Evolutionary conservation across 2,329 filamentous ascomycete genomes (phyloP).

Genomic region (Penicillium sp.): DNA sequence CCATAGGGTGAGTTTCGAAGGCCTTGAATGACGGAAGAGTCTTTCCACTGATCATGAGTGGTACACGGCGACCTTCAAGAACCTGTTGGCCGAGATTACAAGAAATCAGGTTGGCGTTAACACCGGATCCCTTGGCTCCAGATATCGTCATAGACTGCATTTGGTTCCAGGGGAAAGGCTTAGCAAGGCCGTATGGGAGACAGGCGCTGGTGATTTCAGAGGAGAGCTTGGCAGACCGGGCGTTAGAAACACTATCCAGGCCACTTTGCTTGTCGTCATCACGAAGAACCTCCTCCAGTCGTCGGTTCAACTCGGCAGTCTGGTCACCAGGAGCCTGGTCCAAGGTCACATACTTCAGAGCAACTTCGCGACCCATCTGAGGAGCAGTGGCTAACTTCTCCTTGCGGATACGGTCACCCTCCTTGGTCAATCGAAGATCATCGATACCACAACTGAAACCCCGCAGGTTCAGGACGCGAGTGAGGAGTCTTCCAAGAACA

Average conservation of each 20-base stretch:
- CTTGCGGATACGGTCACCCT: conserved; percentile 71
- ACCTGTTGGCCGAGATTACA: conserved; percentile 97
- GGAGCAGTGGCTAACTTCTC: conserved; percentile 67
- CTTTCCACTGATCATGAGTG: conserved; percentile 97
- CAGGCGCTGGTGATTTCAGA: conserved; percentile 74
- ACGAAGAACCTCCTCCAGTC: conserved; percentile 84
- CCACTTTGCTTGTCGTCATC: conserved; percentile 89
- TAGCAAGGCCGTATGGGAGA: conserved; percentile 78
- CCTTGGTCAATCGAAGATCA: conserved; percentile 78
- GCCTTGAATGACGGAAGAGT: conserved; percentile 90
- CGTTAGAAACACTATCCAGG: conserved; percentile 84
- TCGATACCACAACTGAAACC: conserved; percentile 98
- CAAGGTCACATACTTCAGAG: conserved; percentile 84
- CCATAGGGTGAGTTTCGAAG: conserved; percentile 83
- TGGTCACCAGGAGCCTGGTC: conserved; percentile 63
- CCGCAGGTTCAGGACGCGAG: conserved; percentile 85
- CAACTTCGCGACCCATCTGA: conserved; percentile 72
- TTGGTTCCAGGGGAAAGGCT: conserved; percentile 93
- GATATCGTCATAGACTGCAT: conserved; percentile 99
- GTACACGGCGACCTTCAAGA: conserved; percentile 89
- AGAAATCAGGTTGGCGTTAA: conserved; percentile 97
- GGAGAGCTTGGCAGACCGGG: conserved; percentile 67
- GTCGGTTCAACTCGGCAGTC: conserved; percentile 69
- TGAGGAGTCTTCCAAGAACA: conserved; percentile 83
- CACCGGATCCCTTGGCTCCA: conserved; percentile 86